Percentiles rank a stretch among this genome's conserved stretches.
Evolutionary conservation across 2,329 filamentous ascomycete genomes (phyloP).

Genomic region (Xylariomycetidae sp.): DNA sequence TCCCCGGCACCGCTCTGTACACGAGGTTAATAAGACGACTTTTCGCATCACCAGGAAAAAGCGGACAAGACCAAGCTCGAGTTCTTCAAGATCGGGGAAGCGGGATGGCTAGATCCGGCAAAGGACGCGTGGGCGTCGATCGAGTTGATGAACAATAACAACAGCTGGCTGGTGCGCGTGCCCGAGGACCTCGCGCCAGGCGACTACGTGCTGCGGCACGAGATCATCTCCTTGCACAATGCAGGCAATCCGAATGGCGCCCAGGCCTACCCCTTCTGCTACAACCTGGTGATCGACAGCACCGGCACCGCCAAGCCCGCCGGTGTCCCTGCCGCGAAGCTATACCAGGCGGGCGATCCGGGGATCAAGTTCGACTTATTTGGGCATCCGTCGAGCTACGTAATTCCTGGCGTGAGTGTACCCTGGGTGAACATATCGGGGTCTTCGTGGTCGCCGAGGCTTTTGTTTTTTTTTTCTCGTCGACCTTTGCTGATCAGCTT

Average conservation of each 20-base stretch:
- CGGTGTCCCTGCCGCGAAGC: conserved; percentile 42
- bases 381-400: conserved; percentile 20
- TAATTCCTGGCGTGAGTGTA: conserved; percentile 17
- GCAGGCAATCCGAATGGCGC: conserved; percentile 36
- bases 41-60: conserved; percentile 7
- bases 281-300: conserved; percentile 51
- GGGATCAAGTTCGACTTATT: conserved; percentile 53
- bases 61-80: conserved; percentile 14
- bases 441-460: too few relatives aligned
- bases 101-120: conserved; percentile 12
- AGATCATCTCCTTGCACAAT: conserved; percentile 48
- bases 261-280: conserved; percentile 45
- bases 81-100: conserved; percentile 17
- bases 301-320: conserved; percentile 38
- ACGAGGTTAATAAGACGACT: too few relatives aligned
- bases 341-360: conserved; percentile 47
- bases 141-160: conserved; percentile 38
- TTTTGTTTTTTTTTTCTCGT: too few relatives aligned
- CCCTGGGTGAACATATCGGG: too few relatives aligned
- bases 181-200: conserved; percentile 40
- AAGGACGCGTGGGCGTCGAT: conserved; percentile 14
- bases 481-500: too few relatives aligned
- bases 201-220: conserved; percentile 50
- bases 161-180: conserved; percentile 44
- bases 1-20: too few relatives aligned